Conservation (phyloP, 2,329 filamentous ascomycete species). For the Reticulascus tulasneorum region DNA sequence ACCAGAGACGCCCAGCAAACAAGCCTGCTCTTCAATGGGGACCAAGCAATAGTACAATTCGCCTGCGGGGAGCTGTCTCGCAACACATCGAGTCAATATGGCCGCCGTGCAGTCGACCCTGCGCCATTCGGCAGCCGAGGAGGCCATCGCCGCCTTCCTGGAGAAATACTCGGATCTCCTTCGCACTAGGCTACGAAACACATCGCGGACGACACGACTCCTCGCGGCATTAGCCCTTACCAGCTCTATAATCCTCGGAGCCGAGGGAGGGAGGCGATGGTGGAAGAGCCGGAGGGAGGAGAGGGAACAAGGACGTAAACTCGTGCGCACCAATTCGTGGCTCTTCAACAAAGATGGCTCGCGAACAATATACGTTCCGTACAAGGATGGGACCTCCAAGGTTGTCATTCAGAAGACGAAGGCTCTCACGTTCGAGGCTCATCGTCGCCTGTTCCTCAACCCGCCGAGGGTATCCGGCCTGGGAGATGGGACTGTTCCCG, state of each 20-base stretch:
- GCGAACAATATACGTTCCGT: constrained; percentile 90
- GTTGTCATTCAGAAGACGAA: constrained; percentile 90
- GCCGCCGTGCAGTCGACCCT: constrained; percentile 78
- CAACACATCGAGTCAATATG: constrained; percentile 49
- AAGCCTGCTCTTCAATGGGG: constrained; percentile 9
- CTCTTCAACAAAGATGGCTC: constrained; percentile 92
- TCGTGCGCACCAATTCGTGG: constrained; percentile 88
- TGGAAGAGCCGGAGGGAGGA: constrained; percentile 72
- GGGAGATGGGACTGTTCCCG: constrained; percentile 71
- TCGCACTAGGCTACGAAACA: constrained; percentile 53
- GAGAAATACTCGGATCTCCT: constrained; percentile 55
- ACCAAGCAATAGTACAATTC: constrained; percentile 7
- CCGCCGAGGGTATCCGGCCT: constrained; percentile 80
- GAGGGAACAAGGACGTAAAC: constrained; percentile 73
- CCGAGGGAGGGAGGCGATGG: constrained; percentile 75
- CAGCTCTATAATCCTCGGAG: constrained; percentile 72
- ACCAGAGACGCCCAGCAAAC: not conserved
- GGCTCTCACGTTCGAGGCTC: constrained; percentile 90
- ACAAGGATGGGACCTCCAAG: constrained; percentile 82
- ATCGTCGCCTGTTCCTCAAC: constrained; percentile 87
- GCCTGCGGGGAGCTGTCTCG: constrained; percentile 1
- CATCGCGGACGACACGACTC: constrained; percentile 68
- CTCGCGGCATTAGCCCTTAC: constrained; percentile 72
- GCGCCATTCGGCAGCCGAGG: constrained; percentile 59
- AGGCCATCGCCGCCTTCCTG: constrained; percentile 62